Evolutionary conservation across 2,329 filamentous ascomycete genomes (phyloP), one percentile per base, ranked within the genome.

Genomic region (Paecilomyces formosus): DNA sequence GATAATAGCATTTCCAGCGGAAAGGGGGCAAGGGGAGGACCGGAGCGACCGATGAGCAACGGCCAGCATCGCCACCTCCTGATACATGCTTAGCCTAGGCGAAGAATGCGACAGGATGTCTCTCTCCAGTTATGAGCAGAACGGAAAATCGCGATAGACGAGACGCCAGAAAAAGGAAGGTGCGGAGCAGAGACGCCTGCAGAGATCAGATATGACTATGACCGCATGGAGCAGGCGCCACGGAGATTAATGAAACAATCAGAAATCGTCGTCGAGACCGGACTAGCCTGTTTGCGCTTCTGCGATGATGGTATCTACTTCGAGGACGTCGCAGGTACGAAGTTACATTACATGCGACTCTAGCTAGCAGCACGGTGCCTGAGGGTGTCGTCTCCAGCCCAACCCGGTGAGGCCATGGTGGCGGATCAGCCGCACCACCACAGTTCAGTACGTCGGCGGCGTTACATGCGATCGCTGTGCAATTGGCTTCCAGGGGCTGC

Each of bases 11-110:
- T 45, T 18, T n/a, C n/a, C 7, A 7, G 8, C 15, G 15, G 39
- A 45, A 21, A 45, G 39, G 39, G 39, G 39, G 39, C 5, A n/a
- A 45, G 39, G 39, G 39, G 39, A n/a, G n/a, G 7, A n/a, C 3
- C 39, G 39, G 39, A 45, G 15, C n/a, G 8, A 45, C 39, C 39
- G 39, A 45, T 45, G 39, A 45, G 39, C 39, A 45, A 18, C 15
- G 39, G 8, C 7, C 22, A 52, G 50, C 50, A 52, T 52, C 50
- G 50, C 60, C 56, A 61, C 60, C 60, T 61, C 60, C 60, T 58
- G 55, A 30, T 60, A 58, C 56, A 52, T 33, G 50, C 4, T 31
- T n/a, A 52, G 50, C 4, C 26, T n/a, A 52, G 22, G 22, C 50
- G 50, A 52, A 52, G 50, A 15, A 52, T 52, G 50, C 50, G 26